A percentile compares a stretch with the other conserved stretches of the same genome.
Evolutionary conservation across 345 rosid species (phyloP).

Genomic region (Angophora floribunda): DNA sequence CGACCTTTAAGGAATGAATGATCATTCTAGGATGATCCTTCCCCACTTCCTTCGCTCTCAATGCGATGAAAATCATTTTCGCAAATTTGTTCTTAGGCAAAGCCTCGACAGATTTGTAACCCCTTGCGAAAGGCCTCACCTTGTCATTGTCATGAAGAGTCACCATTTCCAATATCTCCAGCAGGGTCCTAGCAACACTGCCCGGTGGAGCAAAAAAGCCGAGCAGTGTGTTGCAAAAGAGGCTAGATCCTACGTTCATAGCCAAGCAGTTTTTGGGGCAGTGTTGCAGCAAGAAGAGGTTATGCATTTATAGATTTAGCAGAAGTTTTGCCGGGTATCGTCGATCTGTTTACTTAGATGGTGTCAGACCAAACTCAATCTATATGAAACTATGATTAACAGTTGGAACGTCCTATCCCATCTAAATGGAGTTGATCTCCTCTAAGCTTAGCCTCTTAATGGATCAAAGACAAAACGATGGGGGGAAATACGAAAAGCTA

Average conservation of each 20-base stretch:
- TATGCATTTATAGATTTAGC: not conserved
- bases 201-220: not conserved
- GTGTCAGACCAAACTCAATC: not conserved
- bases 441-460: not conserved
- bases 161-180: not conserved
- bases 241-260: not conserved
- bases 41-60: slow-evolving; percentile 5
- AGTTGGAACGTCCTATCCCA: not conserved
- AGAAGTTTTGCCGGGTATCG: not conserved
- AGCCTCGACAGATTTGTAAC: not conserved
- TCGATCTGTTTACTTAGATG: not conserved
- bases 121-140: not conserved
- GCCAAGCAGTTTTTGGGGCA: not conserved
- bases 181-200: not conserved
- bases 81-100: not conserved
- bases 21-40: slow-evolving; percentile 33
- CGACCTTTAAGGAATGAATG: slow-evolving; percentile 33
- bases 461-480: not conserved
- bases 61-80: not conserved
- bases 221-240: not conserved
- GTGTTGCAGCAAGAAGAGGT: not conserved
- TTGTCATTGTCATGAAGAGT: not conserved
- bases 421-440: not conserved
- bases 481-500: not conserved
- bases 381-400: not conserved